phyloP scores from a whole-genome alignment of 257 asterid species.

The Apocynum venetum region DNA sequence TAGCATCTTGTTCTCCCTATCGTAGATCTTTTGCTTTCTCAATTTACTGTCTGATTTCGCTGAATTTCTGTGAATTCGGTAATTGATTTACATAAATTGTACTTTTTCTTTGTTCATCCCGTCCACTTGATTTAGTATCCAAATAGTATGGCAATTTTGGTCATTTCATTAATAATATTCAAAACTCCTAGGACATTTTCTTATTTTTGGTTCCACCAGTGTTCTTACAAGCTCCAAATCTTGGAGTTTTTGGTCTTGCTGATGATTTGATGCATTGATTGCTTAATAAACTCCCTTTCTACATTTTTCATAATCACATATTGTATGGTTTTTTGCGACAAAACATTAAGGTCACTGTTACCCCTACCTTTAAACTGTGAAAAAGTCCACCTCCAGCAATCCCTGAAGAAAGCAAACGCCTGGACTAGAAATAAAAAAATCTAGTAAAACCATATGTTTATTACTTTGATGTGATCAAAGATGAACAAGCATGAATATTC shows the following conservation, averaged over 20 bases:
- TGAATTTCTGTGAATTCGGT: too few species aligned
- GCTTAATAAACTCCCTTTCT: background rate
- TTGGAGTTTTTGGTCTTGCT: background rate
- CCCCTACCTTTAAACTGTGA: background rate
- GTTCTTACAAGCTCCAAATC: background rate
- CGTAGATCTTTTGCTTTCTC: too few species aligned
- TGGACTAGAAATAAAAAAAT: background rate
- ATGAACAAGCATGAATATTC: background rate
- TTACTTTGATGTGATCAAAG: background rate
- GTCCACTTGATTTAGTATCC: too few species aligned
- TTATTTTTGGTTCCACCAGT: background rate
- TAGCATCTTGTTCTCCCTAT: too few species aligned
- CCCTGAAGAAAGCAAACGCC: background rate
- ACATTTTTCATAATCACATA: background rate
- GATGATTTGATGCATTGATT: background rate
- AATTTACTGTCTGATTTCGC: too few species aligned
- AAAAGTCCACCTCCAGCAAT: background rate
- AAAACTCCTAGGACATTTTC: background rate
- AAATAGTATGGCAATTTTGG: too few species aligned
- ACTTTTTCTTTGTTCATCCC: too few species aligned
- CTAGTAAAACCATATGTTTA: background rate
- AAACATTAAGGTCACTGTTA: background rate
- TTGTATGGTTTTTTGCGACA: background rate
- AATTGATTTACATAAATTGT: too few species aligned
- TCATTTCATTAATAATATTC: too few species aligned